These are phyloP conservation scores for Carex myosuroides DNA, from an alignment of 176 grass and related monocot genomes.

Conservation along the genomic window DNA sequence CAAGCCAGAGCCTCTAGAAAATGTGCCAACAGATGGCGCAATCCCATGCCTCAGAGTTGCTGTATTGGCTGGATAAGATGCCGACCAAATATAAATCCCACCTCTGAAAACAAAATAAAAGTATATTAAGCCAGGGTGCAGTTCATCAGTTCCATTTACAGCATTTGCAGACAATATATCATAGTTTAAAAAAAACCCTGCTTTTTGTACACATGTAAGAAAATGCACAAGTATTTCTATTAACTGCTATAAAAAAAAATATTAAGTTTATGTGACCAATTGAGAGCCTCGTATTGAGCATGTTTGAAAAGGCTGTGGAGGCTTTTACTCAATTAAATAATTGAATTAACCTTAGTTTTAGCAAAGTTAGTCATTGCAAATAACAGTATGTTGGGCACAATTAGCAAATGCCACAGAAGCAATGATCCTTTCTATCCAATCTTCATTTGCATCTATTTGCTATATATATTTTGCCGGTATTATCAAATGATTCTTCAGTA, in stretches of 20 bases:
- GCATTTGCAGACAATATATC: background rate
- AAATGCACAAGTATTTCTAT: background rate
- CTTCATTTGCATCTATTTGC: background rate
- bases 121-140: background rate
- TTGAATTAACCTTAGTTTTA: background rate
- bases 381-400: background rate
- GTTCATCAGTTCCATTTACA: background rate
- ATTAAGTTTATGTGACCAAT: background rate
- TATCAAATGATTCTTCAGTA: background rate
- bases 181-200: background rate
- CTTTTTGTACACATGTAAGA: background rate
- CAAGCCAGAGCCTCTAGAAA: constrained; percentile 58
- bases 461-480: background rate
- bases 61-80: constrained; percentile 82
- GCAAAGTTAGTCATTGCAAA: background rate
- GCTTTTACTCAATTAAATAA: background rate
- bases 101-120: constrained; percentile 38
- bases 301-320: background rate
- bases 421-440: background rate
- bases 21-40: constrained; percentile 40
- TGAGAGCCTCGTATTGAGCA: background rate
- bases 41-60: constrained; percentile 57
- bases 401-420: background rate
- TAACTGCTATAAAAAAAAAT: background rate
- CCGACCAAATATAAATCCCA: constrained; percentile 93